Conservation (phyloP, 208 protist genomes). For the Crithidia fasciculata region DNA sequence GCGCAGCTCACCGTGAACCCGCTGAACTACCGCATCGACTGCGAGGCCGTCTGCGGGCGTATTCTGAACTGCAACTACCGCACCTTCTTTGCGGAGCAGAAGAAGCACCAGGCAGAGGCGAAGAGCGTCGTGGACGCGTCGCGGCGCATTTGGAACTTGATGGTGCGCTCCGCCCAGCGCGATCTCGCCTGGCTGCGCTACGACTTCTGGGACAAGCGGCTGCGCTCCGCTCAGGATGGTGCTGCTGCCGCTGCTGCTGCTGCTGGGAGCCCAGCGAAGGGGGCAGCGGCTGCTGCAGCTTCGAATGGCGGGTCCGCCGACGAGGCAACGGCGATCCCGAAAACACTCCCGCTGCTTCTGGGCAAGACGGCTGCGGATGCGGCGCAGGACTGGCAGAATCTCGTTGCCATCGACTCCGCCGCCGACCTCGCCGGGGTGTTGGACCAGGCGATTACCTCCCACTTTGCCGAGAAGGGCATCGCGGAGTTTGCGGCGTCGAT, state of each 20-base stretch:
- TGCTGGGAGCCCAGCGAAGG: not conserved
- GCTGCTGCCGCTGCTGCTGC: not conserved
- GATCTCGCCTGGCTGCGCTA: constrained; percentile 86
- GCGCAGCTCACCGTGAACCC: constrained; percentile 78
- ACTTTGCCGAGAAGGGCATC: constrained; percentile 73
- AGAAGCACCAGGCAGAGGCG: constrained; percentile 46
- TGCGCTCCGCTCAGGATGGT: constrained; percentile 12
- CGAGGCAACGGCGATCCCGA: constrained; percentile 23
- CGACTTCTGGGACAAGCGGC: constrained; percentile 83
- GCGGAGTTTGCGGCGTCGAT: constrained; percentile 48
- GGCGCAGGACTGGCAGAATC: constrained; percentile 28
- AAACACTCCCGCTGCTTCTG: constrained; percentile 32
- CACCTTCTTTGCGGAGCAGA: constrained; percentile 74
- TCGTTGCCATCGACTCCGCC: constrained; percentile 51
- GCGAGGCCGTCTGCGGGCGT: constrained; percentile 83
- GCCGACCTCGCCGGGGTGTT: constrained; percentile 71
- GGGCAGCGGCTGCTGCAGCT: not conserved
- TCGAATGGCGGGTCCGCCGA: not conserved
- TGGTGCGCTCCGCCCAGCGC: constrained; percentile 79
- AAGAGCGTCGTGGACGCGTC: constrained; percentile 69
- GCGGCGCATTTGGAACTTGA: constrained; percentile 86
- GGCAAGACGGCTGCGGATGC: constrained; percentile 16
- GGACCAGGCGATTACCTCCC: constrained; percentile 76
- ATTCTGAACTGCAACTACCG: constrained; percentile 90
- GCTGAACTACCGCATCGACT: constrained; percentile 79